Conservation (phyloP, 192 early-diverging fungal genomes). For the Neocallimastix lanati region DNA sequence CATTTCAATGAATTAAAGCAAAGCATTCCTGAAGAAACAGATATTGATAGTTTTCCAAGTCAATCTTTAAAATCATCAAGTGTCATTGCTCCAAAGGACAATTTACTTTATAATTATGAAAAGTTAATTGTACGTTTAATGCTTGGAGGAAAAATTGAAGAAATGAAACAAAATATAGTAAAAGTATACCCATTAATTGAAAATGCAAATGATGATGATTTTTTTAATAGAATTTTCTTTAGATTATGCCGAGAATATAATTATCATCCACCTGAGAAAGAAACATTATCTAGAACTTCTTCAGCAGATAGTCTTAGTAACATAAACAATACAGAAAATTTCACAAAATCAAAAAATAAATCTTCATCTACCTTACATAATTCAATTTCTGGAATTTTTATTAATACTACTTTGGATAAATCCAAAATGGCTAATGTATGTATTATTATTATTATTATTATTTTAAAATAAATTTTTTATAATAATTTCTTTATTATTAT, state of each 20-base stretch:
- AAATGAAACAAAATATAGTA: neutral
- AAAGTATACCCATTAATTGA: neutral
- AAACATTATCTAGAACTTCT: no score
- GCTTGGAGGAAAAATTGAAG: neutral
- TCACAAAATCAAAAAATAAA: no score
- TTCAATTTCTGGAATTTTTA: neutral
- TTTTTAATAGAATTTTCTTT: neutral
- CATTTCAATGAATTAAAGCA: slow-evolving; percentile 56
- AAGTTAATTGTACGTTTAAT: neutral
- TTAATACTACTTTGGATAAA: neutral
- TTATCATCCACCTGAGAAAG: neutral
- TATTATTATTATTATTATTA: no score
- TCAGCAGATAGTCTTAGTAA: neutral
- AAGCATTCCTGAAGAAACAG: neutral
- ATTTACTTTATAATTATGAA: neutral
- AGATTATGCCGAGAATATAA: neutral
- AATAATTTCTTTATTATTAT: no score
- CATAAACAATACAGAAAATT: no score
- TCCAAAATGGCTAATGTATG: neutral
- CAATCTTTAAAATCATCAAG: neutral
- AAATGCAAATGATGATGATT: neutral
- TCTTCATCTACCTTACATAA: neutral
- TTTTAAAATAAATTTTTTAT: no score
- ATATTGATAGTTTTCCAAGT: neutral
- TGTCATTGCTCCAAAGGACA: neutral